Percentiles rank a stretch among this genome's conserved stretches.
These are phyloP conservation scores for Saccharomycopsis capsularis DNA, from an alignment of 805 yeast species.

Conservation along the genomic window DNA sequence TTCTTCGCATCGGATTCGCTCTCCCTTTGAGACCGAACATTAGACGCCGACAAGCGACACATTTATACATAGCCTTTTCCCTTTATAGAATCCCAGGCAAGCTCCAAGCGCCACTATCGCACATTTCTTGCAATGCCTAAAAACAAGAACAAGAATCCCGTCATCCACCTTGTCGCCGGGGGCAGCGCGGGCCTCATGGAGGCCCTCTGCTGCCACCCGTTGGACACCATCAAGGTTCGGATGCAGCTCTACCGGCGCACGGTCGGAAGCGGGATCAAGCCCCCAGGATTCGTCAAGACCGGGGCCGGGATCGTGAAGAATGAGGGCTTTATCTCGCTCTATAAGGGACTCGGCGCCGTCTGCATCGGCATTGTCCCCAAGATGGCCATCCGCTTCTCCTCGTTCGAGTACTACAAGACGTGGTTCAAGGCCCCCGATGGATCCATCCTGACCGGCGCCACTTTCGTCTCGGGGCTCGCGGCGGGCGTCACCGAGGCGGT, in stretches of 20 bases:
- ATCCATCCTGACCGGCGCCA: slow-evolving; percentile 60
- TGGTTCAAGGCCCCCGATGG: slow-evolving; percentile 59
- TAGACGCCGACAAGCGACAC: too few species aligned
- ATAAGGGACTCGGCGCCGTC: slow-evolving; percentile 96
- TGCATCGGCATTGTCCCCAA: slow-evolving; percentile 96
- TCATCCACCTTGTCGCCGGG: slow-evolving; percentile 77
- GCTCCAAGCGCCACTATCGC: too few species aligned
- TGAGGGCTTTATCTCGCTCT: slow-evolving; percentile 79
- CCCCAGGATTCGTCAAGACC: slow-evolving; percentile 81
- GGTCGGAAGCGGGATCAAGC: slow-evolving; percentile 48
- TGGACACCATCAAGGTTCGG: slow-evolving; percentile 94
- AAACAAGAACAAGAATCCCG: slow-evolving; percentile 33
- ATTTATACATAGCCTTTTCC: background rate
- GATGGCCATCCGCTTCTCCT: slow-evolving; percentile 95
- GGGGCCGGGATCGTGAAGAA: slow-evolving; percentile 70
- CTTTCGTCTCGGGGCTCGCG: slow-evolving; percentile 90
- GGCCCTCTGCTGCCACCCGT: slow-evolving; percentile 97
- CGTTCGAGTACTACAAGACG: slow-evolving; percentile 83
- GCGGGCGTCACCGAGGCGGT: slow-evolving; percentile 98
- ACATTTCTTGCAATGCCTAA: too few species aligned
- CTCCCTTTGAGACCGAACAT: background rate
- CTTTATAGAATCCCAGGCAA: background rate
- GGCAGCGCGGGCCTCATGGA: slow-evolving; percentile 97
- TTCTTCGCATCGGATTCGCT: background rate
- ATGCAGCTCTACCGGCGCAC: slow-evolving; percentile 83